A percentile compares a stretch with the other conserved stretches of the same genome.
Evolutionary conservation across 179 eudicot genomes (phyloP).

Genomic region (Heliamphora pulchella): DNA sequence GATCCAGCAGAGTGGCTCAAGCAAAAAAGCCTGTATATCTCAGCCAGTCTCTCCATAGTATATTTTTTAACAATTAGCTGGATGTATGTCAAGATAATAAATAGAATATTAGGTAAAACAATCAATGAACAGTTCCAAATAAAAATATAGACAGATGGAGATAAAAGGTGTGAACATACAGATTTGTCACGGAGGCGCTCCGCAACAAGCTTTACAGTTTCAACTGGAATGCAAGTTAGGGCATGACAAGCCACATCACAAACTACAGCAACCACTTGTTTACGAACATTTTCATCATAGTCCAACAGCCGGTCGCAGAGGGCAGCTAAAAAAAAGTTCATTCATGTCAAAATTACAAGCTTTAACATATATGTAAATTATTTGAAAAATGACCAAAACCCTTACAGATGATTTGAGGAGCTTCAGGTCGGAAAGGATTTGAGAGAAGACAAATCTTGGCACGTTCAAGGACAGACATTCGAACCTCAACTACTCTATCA

Average conservation of each 20-base stretch:
- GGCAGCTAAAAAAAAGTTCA: slow-evolving; percentile 51
- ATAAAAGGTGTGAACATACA: slow-evolving; percentile 31
- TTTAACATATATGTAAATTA: slow-evolving; percentile 1
- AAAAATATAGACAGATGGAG: background rate
- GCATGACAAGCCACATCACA: slow-evolving; percentile 75
- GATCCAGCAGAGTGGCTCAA: slow-evolving; percentile 32
- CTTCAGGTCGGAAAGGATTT: slow-evolving; percentile 63
- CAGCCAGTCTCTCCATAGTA: slow-evolving; percentile 92
- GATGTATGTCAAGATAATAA: slow-evolving; percentile 20
- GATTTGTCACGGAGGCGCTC: slow-evolving; percentile 98
- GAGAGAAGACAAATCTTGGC: slow-evolving; percentile 75
- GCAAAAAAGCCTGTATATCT: slow-evolving; percentile 59
- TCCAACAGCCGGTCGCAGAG: slow-evolving; percentile 91
- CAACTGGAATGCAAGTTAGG: slow-evolving; percentile 62
- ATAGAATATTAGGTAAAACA: slow-evolving; percentile 13
- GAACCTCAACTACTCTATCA: slow-evolving; percentile 82
- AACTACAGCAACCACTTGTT: slow-evolving; percentile 83
- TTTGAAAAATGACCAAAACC: slow-evolving; percentile 7
- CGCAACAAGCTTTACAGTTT: slow-evolving; percentile 72
- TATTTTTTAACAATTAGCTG: slow-evolving; percentile 91
- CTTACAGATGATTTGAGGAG: slow-evolving; percentile 80
- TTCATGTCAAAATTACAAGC: slow-evolving; percentile 12
- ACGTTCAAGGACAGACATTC: slow-evolving; percentile 78
- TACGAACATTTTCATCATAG: slow-evolving; percentile 90
- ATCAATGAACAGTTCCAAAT: background rate